A percentile compares a stretch with the other conserved stretches of the same genome.
Evolutionary conservation across 1,284 basidiomycete genomes (phyloP).

Genomic region (Tilletiaria anomala): DNA sequence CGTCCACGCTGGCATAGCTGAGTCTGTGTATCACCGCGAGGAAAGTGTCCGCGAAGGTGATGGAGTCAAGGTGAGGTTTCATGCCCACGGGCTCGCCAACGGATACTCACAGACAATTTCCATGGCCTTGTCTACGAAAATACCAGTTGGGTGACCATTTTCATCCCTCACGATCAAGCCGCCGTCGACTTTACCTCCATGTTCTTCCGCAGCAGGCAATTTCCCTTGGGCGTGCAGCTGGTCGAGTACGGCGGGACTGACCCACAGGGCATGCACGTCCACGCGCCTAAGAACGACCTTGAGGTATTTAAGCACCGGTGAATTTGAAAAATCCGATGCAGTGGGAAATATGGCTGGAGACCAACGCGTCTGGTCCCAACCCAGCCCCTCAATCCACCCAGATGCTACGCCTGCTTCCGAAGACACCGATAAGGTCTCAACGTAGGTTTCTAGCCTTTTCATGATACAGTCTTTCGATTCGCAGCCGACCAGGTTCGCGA

Average conservation of each 20-base stretch:
- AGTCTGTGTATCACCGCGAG: conserved; percentile 3
- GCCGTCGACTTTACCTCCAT: conserved; percentile 49
- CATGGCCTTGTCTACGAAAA: conserved; percentile 38
- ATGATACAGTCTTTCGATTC: conserved; percentile 13
- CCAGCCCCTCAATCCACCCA: conserved; percentile 71
- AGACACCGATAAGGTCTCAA: conserved; percentile 4
- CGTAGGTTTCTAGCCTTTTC: conserved; percentile 14
- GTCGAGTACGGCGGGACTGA: conserved; percentile 52
- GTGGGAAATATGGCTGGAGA: conserved; percentile 49
- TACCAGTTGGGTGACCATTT: conserved; percentile 57
- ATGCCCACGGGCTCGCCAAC: too few species aligned
- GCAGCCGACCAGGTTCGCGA: conserved; percentile 21
- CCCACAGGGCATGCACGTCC: conserved; percentile 74
- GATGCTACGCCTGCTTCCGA: too few species aligned
- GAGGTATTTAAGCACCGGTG: conserved; percentile 9
- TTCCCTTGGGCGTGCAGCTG: conserved; percentile 32
- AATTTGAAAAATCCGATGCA: conserved; percentile 51
- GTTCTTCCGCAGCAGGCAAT: conserved; percentile 8
- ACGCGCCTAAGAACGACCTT: conserved; percentile 34
- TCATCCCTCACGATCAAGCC: conserved; percentile 59
- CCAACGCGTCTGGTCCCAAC: conserved; percentile 71
- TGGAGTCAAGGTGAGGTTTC: too few species aligned
- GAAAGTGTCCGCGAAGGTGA: conserved; percentile 24
- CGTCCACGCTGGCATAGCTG: conserved; percentile 21
- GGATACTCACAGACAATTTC: conserved; percentile 20